Percentiles rank a stretch among this genome's conserved stretches.
These are phyloP conservation scores for Escallonia rubra DNA, from an alignment of 129 eudicot species.

Conservation along the genomic window DNA sequence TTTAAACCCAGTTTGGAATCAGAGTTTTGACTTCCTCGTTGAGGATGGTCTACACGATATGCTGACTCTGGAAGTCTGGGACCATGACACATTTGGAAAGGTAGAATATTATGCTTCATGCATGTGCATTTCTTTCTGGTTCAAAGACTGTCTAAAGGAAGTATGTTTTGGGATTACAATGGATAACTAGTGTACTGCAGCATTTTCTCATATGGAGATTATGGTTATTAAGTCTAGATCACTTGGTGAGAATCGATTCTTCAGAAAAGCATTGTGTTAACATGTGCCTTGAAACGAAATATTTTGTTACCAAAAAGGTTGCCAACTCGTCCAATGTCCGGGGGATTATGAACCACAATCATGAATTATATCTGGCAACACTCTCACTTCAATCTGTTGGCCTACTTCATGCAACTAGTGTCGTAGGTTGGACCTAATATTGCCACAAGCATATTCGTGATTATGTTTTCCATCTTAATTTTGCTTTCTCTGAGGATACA, in stretches of 20 bases:
- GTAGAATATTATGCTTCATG: constrained; percentile 17
- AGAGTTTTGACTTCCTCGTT: constrained; percentile 91
- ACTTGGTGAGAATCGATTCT: no score
- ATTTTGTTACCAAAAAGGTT: no score
- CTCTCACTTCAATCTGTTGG: no score
- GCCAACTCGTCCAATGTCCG: no score
- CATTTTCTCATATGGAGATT: background rate
- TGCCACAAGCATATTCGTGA: background rate
- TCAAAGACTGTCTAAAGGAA: background rate
- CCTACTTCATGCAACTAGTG: background rate
- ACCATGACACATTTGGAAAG: constrained; percentile 98
- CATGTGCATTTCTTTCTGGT: background rate
- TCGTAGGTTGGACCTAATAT: background rate
- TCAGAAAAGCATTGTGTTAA: no score
- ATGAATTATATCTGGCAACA: no score
- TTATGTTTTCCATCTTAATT: background rate
- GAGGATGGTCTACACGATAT: constrained; percentile 97
- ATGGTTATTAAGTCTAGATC: no score
- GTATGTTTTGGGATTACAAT: background rate
- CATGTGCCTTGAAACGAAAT: no score
- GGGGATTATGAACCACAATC: no score
- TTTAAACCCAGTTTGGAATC: constrained; percentile 93
- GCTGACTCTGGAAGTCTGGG: constrained; percentile 90
- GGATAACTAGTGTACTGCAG: background rate
- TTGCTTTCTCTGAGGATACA: constrained; percentile 13